Conservation (phyloP, 2,329 filamentous ascomycete species). For the Aspergillus latus region DNA sequence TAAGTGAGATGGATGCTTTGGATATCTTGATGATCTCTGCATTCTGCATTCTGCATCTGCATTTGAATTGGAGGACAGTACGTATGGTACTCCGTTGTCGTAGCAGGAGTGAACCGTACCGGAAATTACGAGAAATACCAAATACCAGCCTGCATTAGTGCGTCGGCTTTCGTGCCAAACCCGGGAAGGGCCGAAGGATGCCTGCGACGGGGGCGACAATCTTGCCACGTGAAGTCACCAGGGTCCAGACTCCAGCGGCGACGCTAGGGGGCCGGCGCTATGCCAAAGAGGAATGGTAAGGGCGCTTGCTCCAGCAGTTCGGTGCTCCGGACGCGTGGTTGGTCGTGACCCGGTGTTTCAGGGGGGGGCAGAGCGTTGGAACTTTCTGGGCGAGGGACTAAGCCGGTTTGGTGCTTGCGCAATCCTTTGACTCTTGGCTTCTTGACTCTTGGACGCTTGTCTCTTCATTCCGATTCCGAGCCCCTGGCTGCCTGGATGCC, state of each 20-base stretch:
- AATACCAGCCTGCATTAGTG: slow-evolving; percentile 18
- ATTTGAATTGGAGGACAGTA: no score
- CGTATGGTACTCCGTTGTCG: background rate
- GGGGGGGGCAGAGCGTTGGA: slow-evolving; percentile 1
- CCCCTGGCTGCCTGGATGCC: slow-evolving; percentile 24
- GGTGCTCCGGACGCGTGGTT: slow-evolving; percentile 5
- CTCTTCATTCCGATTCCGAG: background rate
- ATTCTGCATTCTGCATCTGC: no score
- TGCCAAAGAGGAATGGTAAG: slow-evolving; percentile 10
- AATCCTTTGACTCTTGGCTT: no score
- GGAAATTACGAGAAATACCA: slow-evolving; percentile 3
- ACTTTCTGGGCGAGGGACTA: slow-evolving; percentile 9
- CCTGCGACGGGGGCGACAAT: slow-evolving; percentile 21
- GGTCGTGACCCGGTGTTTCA: slow-evolving; percentile 6
- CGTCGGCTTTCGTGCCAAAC: slow-evolving; percentile 33
- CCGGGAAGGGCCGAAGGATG: slow-evolving; percentile 29
- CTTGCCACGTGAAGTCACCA: slow-evolving; percentile 28
- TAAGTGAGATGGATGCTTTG: no score
- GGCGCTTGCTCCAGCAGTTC: slow-evolving; percentile 30
- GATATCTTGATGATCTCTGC: no score
- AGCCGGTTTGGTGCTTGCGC: background rate
- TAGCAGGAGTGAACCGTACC: background rate
- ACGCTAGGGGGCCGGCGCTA: slow-evolving; percentile 17
- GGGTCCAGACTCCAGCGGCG: slow-evolving; percentile 26
- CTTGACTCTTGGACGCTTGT: background rate